phyloP scores from a whole-genome alignment of 2,329 filamentous ascomycete species.

The Talaromyces albobiverticillius region DNA sequence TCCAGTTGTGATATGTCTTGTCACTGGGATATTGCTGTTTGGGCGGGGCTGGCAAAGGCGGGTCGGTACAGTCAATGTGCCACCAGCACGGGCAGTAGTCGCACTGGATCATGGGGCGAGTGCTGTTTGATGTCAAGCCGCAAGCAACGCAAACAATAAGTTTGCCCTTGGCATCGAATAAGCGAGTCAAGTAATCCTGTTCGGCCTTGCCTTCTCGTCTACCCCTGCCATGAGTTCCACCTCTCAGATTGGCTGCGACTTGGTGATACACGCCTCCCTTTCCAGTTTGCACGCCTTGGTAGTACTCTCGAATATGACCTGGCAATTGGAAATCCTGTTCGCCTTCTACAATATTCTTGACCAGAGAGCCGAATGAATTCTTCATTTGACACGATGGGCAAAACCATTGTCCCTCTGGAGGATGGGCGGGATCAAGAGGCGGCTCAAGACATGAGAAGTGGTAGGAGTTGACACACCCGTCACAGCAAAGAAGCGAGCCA shows the following conservation, averaged over 20 bases:
- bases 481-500: slow-evolving; percentile 87
- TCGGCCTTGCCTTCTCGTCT: slow-evolving; percentile 17
- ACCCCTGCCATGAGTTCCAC: slow-evolving; percentile 21
- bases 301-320: slow-evolving; percentile 67
- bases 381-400: slow-evolving; percentile 63
- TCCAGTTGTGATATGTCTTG: slow-evolving; percentile 69
- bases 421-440: slow-evolving; percentile 61
- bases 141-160: slow-evolving; percentile 76
- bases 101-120: slow-evolving; percentile 78
- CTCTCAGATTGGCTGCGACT: slow-evolving; percentile 39
- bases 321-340: slow-evolving; percentile 73
- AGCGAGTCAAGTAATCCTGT: slow-evolving; percentile 42
- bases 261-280: slow-evolving; percentile 80
- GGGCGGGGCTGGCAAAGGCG: slow-evolving; percentile 76
- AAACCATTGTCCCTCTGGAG: slow-evolving; percentile 74
- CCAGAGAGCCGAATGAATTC: slow-evolving; percentile 61
- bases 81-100: slow-evolving; percentile 78
- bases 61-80: slow-evolving; percentile 90
- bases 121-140: slow-evolving; percentile 60
- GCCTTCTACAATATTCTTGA: slow-evolving; percentile 63
- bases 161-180: slow-evolving; percentile 70
- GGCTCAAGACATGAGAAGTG: slow-evolving; percentile 88
- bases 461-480: slow-evolving; percentile 85
- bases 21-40: slow-evolving; percentile 48
- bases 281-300: slow-evolving; percentile 74